Conservation (phyloP, 2,329 filamentous ascomycete species). For the Neonectria faginata region DNA sequence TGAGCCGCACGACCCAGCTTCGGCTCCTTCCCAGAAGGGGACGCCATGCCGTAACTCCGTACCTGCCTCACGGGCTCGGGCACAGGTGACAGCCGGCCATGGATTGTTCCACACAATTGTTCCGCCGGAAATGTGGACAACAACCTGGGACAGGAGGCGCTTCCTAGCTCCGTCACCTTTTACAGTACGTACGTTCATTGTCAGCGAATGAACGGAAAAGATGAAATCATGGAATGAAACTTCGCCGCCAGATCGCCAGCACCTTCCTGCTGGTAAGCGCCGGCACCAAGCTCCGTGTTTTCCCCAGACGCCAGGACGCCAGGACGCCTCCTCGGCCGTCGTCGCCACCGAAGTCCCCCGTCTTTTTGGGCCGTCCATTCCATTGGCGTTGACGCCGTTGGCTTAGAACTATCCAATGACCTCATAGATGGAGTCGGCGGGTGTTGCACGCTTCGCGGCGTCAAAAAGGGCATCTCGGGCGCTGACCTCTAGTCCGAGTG, state of each 20-base stretch:
- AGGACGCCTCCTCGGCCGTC: conserved; percentile 16
- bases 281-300: conserved; percentile 31
- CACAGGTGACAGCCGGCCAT: too few species aligned
- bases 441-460: background rate
- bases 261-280: too few species aligned
- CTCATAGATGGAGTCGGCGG: conserved; percentile 33
- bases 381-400: conserved; percentile 3
- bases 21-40: conserved; percentile 37
- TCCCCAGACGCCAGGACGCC: conserved; percentile 31
- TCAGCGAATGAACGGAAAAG: background rate
- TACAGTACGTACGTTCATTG: conserved; percentile 4
- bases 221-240: background rate
- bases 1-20: conserved; percentile 7
- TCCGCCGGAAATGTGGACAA: background rate
- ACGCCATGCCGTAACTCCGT: conserved; percentile 4
- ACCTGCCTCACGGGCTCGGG: conserved; percentile 15
- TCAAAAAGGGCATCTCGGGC: background rate
- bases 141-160: background rate
- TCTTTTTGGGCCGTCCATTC: conserved; percentile 7
- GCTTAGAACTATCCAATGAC: conserved; percentile 35
- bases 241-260: background rate
- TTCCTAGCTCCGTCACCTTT: background rate
- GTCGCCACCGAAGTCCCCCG: conserved; percentile 34
- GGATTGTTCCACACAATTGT: background rate
- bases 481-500: background rate